Evolutionary conservation across 495 filamentous ascomycete genomes (phyloP).

Genomic region (Oidiodendron maius): DNA sequence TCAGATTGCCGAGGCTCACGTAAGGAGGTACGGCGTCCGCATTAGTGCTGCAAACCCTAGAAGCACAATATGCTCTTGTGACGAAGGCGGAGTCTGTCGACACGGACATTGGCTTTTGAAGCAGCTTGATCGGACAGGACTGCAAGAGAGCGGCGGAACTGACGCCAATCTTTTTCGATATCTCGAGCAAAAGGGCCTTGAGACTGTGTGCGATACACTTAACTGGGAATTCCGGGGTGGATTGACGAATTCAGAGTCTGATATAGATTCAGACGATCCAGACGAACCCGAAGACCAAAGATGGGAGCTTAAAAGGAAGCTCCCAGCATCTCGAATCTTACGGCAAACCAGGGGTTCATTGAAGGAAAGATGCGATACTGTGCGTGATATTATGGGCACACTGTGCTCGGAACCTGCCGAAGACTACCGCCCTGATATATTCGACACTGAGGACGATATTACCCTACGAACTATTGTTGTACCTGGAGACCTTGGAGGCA

Average conservation of each 20-base stretch:
- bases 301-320: conserved; percentile 17
- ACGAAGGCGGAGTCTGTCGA: conserved; percentile 11
- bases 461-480: conserved; percentile 2
- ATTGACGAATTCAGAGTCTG: conserved; percentile 7
- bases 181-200: conserved; percentile 12
- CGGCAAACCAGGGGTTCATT: conserved; percentile 9
- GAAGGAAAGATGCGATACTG: conserved; percentile 5
- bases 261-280: conserved; percentile 5
- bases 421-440: conserved; percentile 18
- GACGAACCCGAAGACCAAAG: conserved; percentile 14
- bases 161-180: conserved; percentile 12
- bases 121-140: conserved; percentile 5
- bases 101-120: conserved; percentile 19
- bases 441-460: conserved; percentile 12
- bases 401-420: conserved; percentile 10
- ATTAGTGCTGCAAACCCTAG: conserved; percentile 7
- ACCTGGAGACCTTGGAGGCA: conserved; percentile 14
- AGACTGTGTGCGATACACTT: conserved; percentile 17
- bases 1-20: conserved; percentile 19
- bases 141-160: not conserved
- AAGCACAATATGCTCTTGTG: conserved; percentile 14
- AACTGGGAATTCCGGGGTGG: conserved; percentile 20
- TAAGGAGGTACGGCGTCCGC: conserved; percentile 15
- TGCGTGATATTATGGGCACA: conserved; percentile 24
- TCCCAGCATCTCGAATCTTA: not conserved